Base-by-base conservation (phyloP, 2,329 filamentous ascomycete species). In the Hymenoscyphus salicellus region DNA sequence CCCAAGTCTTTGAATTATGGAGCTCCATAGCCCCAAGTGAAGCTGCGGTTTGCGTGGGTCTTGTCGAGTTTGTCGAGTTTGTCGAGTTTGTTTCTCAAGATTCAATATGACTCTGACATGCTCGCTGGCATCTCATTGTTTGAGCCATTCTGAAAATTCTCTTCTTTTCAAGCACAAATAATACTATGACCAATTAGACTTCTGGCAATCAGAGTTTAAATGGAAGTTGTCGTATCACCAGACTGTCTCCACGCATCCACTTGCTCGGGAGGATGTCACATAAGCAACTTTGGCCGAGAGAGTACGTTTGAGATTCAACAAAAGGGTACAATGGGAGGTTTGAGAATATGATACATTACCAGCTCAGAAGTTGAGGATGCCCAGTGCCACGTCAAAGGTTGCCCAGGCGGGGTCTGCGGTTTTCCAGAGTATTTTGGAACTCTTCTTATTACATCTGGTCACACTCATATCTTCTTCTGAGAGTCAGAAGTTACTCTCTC, bases 281-380 rank as follows among this genome's bases (percentile, higher is more conserved):
- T 26, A 26, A 52, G 46, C 23, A 52, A 52, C 46, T 52, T 52
- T 52, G 46, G 46, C 46, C 46, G 46, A 52, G 46, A 52, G 20
- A 14, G 10, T 4, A 52, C 20, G 46, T 52, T 23, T 52, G 46
- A 52, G 46, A 26, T 11, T 23, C 26, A 52, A 8, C 20, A 52
- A 52, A 26, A 52, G 20, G 8, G 46, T 52, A 52, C 46, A 11
- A 52, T 52, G 20, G 46, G 43, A 52, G 6, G 20, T 52, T 52
- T 14, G 20, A 52, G 46, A 23, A 52, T 14, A 52, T 52, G 46
- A 52, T 52, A 52, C 46, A 52, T 26, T 52, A 52, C 46, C 46
- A 52, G 20, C 46, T 52, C 46, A 52, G 20, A 52, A 14, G 7
- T 16, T 52, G 20, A 26, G 23, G 23, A 23, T 14, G 14, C 46